Evolutionary conservation across 192 early-diverging fungal species (phyloP), one percentile per base, ranked within the genome.

Genomic region (Pilaira anomala): DNA sequence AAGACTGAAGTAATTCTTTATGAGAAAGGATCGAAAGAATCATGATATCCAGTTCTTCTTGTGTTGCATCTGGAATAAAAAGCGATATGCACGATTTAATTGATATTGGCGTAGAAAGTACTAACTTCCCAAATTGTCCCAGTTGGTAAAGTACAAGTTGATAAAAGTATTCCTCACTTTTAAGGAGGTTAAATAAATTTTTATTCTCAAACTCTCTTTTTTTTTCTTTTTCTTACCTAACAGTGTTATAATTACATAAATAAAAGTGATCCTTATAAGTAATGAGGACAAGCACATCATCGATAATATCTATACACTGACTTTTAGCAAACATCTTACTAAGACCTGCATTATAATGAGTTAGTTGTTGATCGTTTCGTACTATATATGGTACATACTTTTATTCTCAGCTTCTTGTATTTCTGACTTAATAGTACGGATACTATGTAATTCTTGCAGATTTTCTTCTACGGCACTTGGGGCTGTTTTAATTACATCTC

Each of bases 81-180:
- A 44, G 16, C 7, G 22, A 24, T 3, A 19, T 29, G 12, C 25
- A 42, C 29, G 40, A 5, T 26, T 60, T 46, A 3, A 60, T 46
- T 7, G 58, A 44, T 14, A 60, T 14, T 19, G 58, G 58, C 28
- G 58, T 24, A 7, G 40, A 26, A n/a, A 62, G 60, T 4, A 25
- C 19, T 1, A 62, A 12, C 7, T 13, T 36, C 1, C 60, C 48
- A 11, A 48, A 49, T 0, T 30, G 3, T 36, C 46, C 60, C 3
- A 29, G 49, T 11, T 13, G 8, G 4, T 33, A 18, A 11, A 62
- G 3, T 1, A 36, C 14, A 19, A 36, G 8, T 49, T 62, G 60
- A 48, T 62, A 62, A 62, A 62, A 62, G 28, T 48, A 30, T 14
- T 25, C 60, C 33, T 62, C 46, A 39, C 60, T 62, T 13, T 3